Percentiles rank a stretch among this genome's conserved stretches.
phyloP scores from a whole-genome alignment of 192 early-diverging fungal genomes.

The Pilaira anomala region DNA sequence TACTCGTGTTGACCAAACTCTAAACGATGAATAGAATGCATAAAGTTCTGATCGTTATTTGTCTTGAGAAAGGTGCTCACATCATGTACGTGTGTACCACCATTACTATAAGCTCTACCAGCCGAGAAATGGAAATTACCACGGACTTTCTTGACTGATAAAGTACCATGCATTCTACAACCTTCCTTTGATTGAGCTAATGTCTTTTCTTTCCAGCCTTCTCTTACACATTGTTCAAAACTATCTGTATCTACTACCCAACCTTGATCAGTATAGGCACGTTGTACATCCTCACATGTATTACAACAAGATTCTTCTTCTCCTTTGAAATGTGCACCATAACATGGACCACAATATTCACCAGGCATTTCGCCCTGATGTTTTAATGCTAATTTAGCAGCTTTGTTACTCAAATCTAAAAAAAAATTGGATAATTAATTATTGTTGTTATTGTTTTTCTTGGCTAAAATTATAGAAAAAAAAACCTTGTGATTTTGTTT shows the following conservation, averaged over 20 bases:
- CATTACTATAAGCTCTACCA: conserved; percentile 72
- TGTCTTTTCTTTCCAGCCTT: conserved; percentile 73
- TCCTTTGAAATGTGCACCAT: conserved; percentile 60
- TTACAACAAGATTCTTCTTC: conserved; percentile 72
- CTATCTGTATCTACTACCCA: conserved; percentile 80
- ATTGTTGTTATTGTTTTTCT: neutral
- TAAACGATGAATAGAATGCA: conserved; percentile 76
- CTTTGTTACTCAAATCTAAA: conserved; percentile 50
- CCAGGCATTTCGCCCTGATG: neutral
- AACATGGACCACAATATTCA: conserved; percentile 84
- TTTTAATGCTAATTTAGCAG: conserved; percentile 17
- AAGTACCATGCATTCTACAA: conserved; percentile 75
- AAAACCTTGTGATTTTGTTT: conserved; percentile 52
- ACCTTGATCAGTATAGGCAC: conserved; percentile 72
- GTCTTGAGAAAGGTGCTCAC: conserved; percentile 15
- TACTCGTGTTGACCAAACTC: conserved; percentile 62
- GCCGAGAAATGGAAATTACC: conserved; percentile 93
- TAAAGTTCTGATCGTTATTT: conserved; percentile 70
- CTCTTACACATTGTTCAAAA: conserved; percentile 88
- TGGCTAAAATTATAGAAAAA: neutral
- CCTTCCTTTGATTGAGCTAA: conserved; percentile 78
- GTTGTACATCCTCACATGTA: conserved; percentile 84
- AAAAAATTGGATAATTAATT: neutral
- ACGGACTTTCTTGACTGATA: conserved; percentile 85
- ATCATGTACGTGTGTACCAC: conserved; percentile 25